These are phyloP conservation scores for Drechslerella coelobrocha DNA, from an alignment of 2,329 filamentous ascomycete species.

Conservation along the genomic window DNA sequence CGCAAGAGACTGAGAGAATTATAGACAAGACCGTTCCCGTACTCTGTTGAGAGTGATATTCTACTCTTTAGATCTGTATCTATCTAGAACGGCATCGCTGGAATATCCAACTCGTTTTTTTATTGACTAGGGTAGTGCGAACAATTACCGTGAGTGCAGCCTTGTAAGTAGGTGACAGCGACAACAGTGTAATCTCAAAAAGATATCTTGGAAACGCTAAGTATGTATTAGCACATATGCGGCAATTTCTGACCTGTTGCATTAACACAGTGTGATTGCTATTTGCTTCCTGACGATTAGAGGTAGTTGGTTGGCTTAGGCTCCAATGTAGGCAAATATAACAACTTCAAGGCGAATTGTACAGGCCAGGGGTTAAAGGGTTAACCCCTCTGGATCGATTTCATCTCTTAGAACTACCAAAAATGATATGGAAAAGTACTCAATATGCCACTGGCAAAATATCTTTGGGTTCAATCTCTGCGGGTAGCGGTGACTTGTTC, in stretches of 20 bases:
- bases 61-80: background rate
- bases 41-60: conserved; percentile 20
- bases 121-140: background rate
- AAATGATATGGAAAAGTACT: conserved; percentile 3
- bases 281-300: conserved; percentile 1
- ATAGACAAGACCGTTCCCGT: background rate
- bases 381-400: conserved; percentile 4
- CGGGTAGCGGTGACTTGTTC: conserved; percentile 17
- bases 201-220: background rate
- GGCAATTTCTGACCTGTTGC: background rate
- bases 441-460: conserved; percentile 8
- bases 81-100: background rate
- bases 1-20: background rate
- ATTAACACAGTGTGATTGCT: conserved; percentile 2
- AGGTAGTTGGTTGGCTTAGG: conserved; percentile 11
- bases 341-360: background rate
- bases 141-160: no score
- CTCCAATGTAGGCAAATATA: conserved; percentile 6
- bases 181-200: background rate
- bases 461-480: background rate
- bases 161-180: background rate
- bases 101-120: conserved; percentile 1
- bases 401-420: conserved; percentile 21
- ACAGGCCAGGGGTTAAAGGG: background rate
- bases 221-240: background rate